Base-by-base conservation (phyloP, 2,329 filamentous ascomycete species). In the Penicillium sp. region DNA sequence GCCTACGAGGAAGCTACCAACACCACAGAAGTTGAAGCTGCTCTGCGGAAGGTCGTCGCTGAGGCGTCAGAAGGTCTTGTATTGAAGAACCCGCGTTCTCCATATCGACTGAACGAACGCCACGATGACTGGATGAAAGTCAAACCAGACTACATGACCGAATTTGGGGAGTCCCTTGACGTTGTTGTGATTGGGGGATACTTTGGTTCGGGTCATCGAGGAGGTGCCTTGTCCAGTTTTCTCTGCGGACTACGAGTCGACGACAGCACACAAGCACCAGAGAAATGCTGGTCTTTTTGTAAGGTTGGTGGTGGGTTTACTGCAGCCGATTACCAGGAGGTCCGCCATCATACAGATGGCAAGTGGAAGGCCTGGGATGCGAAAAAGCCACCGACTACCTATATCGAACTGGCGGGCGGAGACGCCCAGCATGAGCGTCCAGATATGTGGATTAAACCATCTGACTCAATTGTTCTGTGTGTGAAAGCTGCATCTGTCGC, bases 81-180 rank as follows among this genome's bases (percentile, higher is more conserved):
- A 0, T 77, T 97, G 50, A 99, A 99, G 77, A 97, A 96, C 60
- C 94, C 94, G 8, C 82, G 88, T 5, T 96, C 92, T 0, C 82
- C 85, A 67, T 99, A 99, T 71, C 83, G 85, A 7, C 81, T 97
- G 10, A 96, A 96, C 68, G 89, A 90, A 63, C 88, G 94, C 45
- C 94, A 95, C 66, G 90, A 96, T 65, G 90, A 96, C 73, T 99
- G 94, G 94, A 88, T 97, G 76, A 99, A 99, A 71, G 92, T 99
- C 9, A 99, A 99, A 68, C 94, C 94, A 1, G 94, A 99, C 61
- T 99, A 99, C 73, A 97, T 97, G 92, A 87, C 87, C 2, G 93
- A 96, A 60, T 96, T 94, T 70, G 94, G 94, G 58, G 93, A 97
- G 74, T 90, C 88, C 0, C 84, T 99, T 4, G 94, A 99, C 70